Evolutionary conservation across 345 rosid species (phyloP), one percentile per base, ranked within the genome.

Genomic region (Barbarea vulgaris): DNA sequence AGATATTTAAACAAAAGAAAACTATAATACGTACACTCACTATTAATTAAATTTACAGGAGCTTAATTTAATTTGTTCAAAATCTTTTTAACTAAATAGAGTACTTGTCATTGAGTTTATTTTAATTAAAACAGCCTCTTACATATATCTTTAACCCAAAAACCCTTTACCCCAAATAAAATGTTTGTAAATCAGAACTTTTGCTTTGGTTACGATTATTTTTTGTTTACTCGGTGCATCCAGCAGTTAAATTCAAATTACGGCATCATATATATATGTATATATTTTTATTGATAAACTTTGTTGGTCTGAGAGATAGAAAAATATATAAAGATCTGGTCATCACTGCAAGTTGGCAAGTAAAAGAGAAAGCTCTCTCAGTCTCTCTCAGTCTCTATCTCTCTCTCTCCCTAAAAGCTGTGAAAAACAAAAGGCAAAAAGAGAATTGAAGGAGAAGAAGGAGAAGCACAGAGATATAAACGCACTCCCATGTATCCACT

Each of bases 281-380:
- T 55, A 15, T 21, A 50, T 59, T 1, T 19, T 21, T n/a, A 71
- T 6, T 66, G 44, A 48, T 52, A 48, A 39, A 44, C 64, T 76
- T 76, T 75, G 69, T 68, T 69, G 57, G 74, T 28, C 19, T 9
- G 0, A 64, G 51, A 64, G 75, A 69, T 51, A 69, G 30, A 61
- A 83, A 83, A 86, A 80, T 73, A 68, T 56, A 75, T 60, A 75
- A 77, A 79, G 82, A 30, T 60, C 69, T 44, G 76, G 79, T 61
- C 76, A 70, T 70, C 59, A 77, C 78, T 73, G 77, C 89, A 83
- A 86, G 86, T 83, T 88, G 89, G 79, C 84, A 81, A 37, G 57
- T 64, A 77, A 71, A 77, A 77, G 80, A 81, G 86, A 86, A 85
- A 88, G 87, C 85, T 79, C 71, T 69, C 64, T 25, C 74, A 60